phyloP scores from a whole-genome alignment of 306 rosid genomes.

The Morella rubra region DNA sequence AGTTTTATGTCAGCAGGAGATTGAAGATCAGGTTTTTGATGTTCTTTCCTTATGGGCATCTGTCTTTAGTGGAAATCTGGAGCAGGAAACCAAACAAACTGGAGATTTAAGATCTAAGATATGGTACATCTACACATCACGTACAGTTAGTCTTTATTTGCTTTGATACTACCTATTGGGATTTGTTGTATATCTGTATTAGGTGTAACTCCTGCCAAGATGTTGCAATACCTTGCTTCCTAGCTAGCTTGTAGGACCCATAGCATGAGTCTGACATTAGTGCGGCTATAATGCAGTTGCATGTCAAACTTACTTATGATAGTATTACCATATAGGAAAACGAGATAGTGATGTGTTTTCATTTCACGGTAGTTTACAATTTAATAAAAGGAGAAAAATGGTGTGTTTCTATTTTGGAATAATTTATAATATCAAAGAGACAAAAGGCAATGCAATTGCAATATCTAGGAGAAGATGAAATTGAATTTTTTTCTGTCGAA shows the following conservation, averaged over 20 bases:
- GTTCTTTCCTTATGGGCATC: slow-evolving; percentile 91
- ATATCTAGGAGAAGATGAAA: not conserved
- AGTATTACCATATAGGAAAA: no score
- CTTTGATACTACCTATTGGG: not conserved
- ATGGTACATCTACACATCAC: slow-evolving; percentile 48
- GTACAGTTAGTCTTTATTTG: slow-evolving; percentile 6
- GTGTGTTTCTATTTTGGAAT: not conserved
- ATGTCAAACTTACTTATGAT: not conserved
- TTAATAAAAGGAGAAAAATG: not conserved
- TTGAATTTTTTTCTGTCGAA: not conserved
- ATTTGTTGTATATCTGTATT: not conserved
- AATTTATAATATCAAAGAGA: not conserved
- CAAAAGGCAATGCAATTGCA: not conserved
- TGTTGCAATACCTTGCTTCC: not conserved
- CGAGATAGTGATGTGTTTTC: no score
- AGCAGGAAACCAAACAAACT: slow-evolving; percentile 52
- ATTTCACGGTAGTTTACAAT: no score
- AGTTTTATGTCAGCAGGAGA: slow-evolving; percentile 61
- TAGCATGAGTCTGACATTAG: not conserved
- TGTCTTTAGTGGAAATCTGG: slow-evolving; percentile 66
- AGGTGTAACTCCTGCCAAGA: slow-evolving; percentile 1
- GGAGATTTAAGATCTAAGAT: slow-evolving; percentile 69
- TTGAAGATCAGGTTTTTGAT: slow-evolving; percentile 89
- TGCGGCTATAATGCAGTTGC: not conserved
- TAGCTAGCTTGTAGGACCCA: slow-evolving; percentile 3